Evolutionary conservation across 2,329 filamentous ascomycete genomes (phyloP).

Genomic region (Pseudonectria foliicola): DNA sequence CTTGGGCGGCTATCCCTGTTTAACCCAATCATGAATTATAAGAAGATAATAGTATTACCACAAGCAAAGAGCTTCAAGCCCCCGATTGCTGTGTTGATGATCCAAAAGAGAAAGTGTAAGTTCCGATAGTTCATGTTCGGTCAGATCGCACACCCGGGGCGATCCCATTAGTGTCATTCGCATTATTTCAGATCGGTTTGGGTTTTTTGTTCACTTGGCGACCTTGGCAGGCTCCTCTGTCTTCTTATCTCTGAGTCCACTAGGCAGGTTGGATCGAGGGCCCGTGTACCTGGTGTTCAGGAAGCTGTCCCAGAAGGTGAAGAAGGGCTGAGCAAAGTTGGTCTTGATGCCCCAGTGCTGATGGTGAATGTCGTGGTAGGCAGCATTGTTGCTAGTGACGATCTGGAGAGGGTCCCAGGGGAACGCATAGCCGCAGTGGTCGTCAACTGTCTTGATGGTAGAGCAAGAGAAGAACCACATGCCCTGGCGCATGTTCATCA

Average conservation of each 20-base stretch:
- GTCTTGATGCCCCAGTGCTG: constrained; percentile 99
- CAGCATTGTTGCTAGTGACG: constrained; percentile 89
- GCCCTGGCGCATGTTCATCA: constrained; percentile 78
- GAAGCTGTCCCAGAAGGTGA: constrained; percentile 87
- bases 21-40: constrained; percentile 17
- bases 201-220: constrained; percentile 5
- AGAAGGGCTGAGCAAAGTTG: constrained; percentile 86
- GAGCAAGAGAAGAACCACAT: constrained; percentile 86
- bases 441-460: constrained; percentile 93
- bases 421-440: constrained; percentile 94
- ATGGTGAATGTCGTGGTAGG: constrained; percentile 97
- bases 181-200: constrained; percentile 17
- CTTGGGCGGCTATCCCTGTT: constrained; percentile 15
- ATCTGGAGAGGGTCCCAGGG: constrained; percentile 92
- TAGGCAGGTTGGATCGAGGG: constrained; percentile 37
- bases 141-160: constrained; percentile 12
- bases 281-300: constrained; percentile 80
- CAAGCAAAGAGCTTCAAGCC: constrained; percentile 14
- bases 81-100: constrained; percentile 12
- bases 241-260: constrained; percentile 29
- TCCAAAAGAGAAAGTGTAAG: constrained; percentile 9
- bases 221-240: constrained; percentile 9
- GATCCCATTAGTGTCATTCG: constrained; percentile 7
- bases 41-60: constrained; percentile 16
- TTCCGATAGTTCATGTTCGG: too few species aligned